Evolutionary conservation across 352 stramenopile species (phyloP).

Genomic region (Globisporangium rhizosaccharum): DNA sequence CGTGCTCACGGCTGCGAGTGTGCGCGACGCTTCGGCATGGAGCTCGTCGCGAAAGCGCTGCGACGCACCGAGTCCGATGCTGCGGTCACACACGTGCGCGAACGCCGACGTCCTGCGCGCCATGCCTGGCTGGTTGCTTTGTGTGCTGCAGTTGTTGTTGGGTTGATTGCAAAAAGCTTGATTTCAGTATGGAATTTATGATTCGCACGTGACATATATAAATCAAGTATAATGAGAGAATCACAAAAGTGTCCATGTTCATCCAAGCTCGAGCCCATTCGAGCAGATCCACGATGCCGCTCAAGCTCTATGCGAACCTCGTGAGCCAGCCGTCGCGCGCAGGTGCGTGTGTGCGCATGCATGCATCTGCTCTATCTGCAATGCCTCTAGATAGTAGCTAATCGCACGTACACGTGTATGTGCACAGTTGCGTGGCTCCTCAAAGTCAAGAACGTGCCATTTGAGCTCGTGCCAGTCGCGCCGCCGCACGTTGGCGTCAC

Average conservation of each 20-base stretch:
- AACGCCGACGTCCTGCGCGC: conserved; percentile 28
- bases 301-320: conserved; percentile 46
- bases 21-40: conserved; percentile 18
- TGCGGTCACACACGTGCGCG: conserved; percentile 48
- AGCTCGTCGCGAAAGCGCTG: conserved; percentile 35
- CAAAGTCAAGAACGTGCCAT: conserved; percentile 38
- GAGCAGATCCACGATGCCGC: conserved; percentile 21
- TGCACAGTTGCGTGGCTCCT: conserved; percentile 21
- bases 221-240: no score
- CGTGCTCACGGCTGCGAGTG: conserved; percentile 21
- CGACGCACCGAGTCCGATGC: conserved; percentile 29
- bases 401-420: no score
- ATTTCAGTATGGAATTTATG: no score
- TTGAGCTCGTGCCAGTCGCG: no score
- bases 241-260: no score
- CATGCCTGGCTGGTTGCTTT: neutral
- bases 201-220: no score
- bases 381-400: no score
- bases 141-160: neutral
- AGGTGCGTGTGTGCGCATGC: conserved; percentile 24
- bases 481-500: conserved; percentile 17
- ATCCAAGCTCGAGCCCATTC: no score
- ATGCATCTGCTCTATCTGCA: no score
- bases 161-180: no score
- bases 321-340: conserved; percentile 63